A percentile compares a stretch with the other conserved stretches of the same genome.
Conservation (phyloP, 345 rosid genomes). For the Barbarea vulgaris region DNA sequence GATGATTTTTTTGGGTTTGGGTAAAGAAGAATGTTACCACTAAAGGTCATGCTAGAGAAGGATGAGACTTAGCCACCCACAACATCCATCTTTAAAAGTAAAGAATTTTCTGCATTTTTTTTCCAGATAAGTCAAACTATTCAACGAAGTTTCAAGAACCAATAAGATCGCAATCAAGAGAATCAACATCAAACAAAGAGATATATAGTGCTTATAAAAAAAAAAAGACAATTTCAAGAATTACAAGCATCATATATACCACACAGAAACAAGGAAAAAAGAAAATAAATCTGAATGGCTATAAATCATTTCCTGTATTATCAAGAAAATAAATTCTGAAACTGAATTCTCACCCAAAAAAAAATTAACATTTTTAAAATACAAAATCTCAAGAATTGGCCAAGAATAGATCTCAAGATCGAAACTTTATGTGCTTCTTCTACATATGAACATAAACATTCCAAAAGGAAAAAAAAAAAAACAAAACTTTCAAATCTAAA, state of each 20-base stretch:
- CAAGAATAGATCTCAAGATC: constrained; percentile 39
- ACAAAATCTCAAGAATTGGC: not conserved
- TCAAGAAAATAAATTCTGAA: constrained; percentile 3
- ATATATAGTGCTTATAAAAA: constrained; percentile 12
- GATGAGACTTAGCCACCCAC: constrained; percentile 57
- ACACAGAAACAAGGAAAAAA: constrained; percentile 7
- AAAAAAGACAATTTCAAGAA: not conserved
- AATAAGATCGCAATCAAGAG: constrained; percentile 24
- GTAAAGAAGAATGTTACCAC: constrained; percentile 43
- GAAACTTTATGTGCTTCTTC: not conserved
- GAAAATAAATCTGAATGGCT: not conserved
- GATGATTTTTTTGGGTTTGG: not conserved
- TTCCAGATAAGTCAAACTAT: constrained; percentile 32
- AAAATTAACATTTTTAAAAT: too few species aligned
- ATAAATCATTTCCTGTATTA: constrained; percentile 6
- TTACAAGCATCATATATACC: constrained; percentile 22
- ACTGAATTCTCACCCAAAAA: not conserved
- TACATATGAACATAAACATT: not conserved
- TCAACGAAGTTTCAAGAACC: constrained; percentile 31
- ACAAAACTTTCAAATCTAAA: constrained; percentile 13
- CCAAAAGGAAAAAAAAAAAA: not conserved
- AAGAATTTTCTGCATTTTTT: constrained; percentile 28
- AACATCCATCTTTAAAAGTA: constrained; percentile 61
- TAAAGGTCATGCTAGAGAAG: constrained; percentile 49
- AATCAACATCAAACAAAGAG: constrained; percentile 22